Evolutionary conservation across 768 basidiomycete genomes (phyloP), one percentile per base, ranked within the genome.

Genomic region (Lactarius pseudohatsudake): DNA sequence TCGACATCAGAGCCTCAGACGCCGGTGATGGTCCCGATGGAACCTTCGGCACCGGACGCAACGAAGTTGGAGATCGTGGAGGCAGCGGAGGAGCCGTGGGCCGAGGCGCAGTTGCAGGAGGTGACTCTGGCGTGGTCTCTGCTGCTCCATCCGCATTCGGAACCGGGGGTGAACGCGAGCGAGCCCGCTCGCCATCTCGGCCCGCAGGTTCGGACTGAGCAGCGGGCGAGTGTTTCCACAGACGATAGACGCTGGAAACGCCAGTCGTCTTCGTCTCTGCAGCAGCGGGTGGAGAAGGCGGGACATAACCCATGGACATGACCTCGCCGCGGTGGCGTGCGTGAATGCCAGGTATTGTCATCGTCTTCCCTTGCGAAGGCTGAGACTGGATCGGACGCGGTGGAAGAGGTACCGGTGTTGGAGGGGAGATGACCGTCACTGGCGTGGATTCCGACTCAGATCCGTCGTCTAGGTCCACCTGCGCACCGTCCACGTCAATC

Each of bases 301-400:
- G 85, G 64, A 85, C 84, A 71, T 90, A 88, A 13, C 92, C 92
- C 82, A 94, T 82, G 4, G 91, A 89, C 87, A 91, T 91, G 53
- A 93, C 85, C 67, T 94, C 91, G 10, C 89, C 90, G n/a, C 85
- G 85, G 72, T 93, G 88, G 71, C 87, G 90, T 3, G 86, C 91
- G 72, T 93, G 92, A 66, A 94, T 94, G 2, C 91, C 90, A 10
- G 92, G 92, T 69, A 94, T 94, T 16, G 85, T 87, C 92, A 94
- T 94, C 50, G 83, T 88, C 71, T 86, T 89, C 36, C 85, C 88
- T 73, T 87, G 85, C 9, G 79, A 75, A 3, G 92, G 92, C 72
- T 93, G 92, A 20, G 86, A 86, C 69, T 87, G 85, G 70, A 91
- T 90, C 9, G 87, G 85, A 20, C 80, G 77, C 11, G 73, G 71